Evolutionary conservation across 768 basidiomycete species (phyloP).

Genomic region (Lactifluus rugatus): DNA sequence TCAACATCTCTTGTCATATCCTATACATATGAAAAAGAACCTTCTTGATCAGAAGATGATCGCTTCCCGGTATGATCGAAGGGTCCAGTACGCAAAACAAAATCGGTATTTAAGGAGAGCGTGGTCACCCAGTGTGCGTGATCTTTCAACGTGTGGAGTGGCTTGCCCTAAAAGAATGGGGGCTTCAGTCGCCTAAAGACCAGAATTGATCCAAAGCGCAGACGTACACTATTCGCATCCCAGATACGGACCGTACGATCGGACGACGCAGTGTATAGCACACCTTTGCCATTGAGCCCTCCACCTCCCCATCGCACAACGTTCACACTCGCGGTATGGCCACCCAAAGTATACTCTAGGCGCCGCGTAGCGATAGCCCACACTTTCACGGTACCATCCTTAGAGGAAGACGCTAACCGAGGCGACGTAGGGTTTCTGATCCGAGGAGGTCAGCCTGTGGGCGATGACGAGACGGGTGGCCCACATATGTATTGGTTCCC

Average conservation of each 20-base stretch:
- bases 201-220: not conserved
- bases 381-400: conserved; percentile 92
- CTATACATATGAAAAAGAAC: conserved; percentile 29
- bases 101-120: conserved; percentile 90
- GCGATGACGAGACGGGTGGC: conserved; percentile 23
- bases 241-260: conserved; percentile 92
- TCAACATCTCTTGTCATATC: not conserved
- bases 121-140: conserved; percentile 99
- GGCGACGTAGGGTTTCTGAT: conserved; percentile 66
- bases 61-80: conserved; percentile 82
- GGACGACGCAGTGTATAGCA: conserved; percentile 90
- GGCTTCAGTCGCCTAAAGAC: not conserved
- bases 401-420: conserved; percentile 88
- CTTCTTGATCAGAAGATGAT: conserved; percentile 75
- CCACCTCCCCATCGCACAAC: conserved; percentile 95
- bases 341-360: conserved; percentile 78
- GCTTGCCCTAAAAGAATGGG: conserved; percentile 54
- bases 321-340: conserved; percentile 91
- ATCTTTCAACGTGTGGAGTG: conserved; percentile 78
- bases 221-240: conserved; percentile 65
- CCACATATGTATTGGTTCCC: conserved; percentile 93
- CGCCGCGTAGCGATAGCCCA: conserved; percentile 72
- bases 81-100: conserved; percentile 87
- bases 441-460: not conserved
- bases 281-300: conserved; percentile 49